A percentile compares a stretch with the other conserved stretches of the same genome.
These are phyloP conservation scores for Tuber melanosporum DNA, from an alignment of 495 filamentous ascomycete genomes.

Conservation along the genomic window DNA sequence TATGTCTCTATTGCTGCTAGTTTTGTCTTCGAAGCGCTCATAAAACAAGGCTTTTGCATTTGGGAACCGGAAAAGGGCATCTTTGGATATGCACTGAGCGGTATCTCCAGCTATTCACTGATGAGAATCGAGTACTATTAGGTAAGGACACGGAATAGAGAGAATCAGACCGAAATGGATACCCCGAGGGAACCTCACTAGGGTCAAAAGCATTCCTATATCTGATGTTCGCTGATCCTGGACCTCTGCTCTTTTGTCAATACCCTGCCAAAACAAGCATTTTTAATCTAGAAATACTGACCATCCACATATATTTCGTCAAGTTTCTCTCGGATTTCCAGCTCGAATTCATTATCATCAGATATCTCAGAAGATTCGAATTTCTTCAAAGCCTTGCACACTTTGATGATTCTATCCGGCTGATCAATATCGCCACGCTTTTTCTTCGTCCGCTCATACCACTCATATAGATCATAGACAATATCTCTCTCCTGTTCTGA, in stretches of 20 bases:
- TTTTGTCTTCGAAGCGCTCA: slow-evolving; percentile 37
- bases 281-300: slow-evolving; percentile 11
- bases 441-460: slow-evolving; percentile 43
- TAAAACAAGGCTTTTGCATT: slow-evolving; percentile 46
- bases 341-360: slow-evolving; percentile 42
- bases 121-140: not conserved
- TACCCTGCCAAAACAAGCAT: not conserved
- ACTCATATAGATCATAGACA: slow-evolving; percentile 43
- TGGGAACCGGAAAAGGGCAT: slow-evolving; percentile 44
- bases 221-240: slow-evolving; percentile 47
- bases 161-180: slow-evolving; percentile 44
- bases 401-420: slow-evolving; percentile 43
- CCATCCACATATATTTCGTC: slow-evolving; percentile 49
- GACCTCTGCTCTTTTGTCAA: slow-evolving; percentile 41
- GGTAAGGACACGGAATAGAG: not conserved
- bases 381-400: slow-evolving; percentile 41
- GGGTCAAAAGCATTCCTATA: slow-evolving; percentile 43
- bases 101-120: slow-evolving; percentile 22
- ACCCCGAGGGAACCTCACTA: slow-evolving; percentile 43
- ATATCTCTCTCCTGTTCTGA: slow-evolving; percentile 31
- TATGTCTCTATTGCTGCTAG: slow-evolving; percentile 27
- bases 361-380: slow-evolving; percentile 5
- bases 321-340: slow-evolving; percentile 38
- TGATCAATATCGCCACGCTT: slow-evolving; percentile 42
- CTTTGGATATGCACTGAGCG: too few species aligned